A percentile compares a stretch with the other conserved stretches of the same genome.
Conservation (phyloP, 2,329 filamentous ascomycete genomes). For the Fusarium sp. region DNA sequence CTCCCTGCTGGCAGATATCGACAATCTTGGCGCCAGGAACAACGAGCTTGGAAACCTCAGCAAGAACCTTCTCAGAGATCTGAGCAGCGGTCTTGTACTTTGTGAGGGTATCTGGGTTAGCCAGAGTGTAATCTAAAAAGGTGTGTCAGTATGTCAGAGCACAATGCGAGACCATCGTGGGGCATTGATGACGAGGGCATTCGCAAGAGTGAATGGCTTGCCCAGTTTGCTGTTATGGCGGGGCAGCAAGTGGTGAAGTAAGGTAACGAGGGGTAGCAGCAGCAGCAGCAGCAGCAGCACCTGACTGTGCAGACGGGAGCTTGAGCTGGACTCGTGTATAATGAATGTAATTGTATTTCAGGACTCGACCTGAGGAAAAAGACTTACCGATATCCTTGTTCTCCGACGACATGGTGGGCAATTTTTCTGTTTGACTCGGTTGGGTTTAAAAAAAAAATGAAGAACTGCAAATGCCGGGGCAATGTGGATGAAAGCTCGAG, state of each 20-base stretch:
- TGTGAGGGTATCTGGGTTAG: conserved; percentile 93
- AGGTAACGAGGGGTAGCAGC: conserved; percentile 44
- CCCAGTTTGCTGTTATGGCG: conserved; percentile 41
- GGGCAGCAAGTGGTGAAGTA: conserved; percentile 33
- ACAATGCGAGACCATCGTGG: conserved; percentile 29
- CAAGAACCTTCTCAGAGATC: conserved; percentile 96
- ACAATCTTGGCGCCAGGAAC: conserved; percentile 92
- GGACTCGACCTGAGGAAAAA: conserved; percentile 3
- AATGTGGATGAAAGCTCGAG: conserved; percentile 42
- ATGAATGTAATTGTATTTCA: background rate
- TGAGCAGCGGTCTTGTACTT: conserved; percentile 98
- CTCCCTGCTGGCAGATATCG: conserved; percentile 93
- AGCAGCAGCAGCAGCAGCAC: conserved; percentile 29
- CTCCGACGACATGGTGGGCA: conserved; percentile 60
- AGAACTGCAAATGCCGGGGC: conserved; percentile 39
- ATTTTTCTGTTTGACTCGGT: conserved; percentile 36
- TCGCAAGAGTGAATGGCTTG: conserved; percentile 25
- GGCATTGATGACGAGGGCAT: conserved; percentile 43
- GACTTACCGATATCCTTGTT: conserved; percentile 60
- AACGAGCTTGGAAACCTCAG: conserved; percentile 79
- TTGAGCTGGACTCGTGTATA: conserved; percentile 5
- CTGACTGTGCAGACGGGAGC: conserved; percentile 17
- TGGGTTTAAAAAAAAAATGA: conserved; percentile 35
- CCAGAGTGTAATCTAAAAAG: conserved; percentile 85
- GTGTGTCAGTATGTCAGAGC: conserved; percentile 15